Conservation (phyloP, 192 early-diverging fungal species). For the Backusella morwellensis region DNA sequence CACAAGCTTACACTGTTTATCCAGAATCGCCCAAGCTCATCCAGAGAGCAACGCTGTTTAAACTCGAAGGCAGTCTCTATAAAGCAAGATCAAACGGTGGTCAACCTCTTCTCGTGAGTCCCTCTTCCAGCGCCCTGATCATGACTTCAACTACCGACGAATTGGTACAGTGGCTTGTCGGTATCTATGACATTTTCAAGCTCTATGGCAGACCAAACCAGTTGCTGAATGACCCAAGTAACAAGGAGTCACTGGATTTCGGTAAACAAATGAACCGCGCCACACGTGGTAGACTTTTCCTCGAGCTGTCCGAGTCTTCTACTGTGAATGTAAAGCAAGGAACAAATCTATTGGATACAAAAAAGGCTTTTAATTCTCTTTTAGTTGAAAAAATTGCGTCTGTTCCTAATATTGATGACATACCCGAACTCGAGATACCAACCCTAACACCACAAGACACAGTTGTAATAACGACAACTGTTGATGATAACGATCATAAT, state of each 20-base stretch:
- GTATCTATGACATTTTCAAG: conserved; percentile 40
- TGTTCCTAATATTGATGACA: not conserved
- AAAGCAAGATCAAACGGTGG: conserved; percentile 7
- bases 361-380: not conserved
- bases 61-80: conserved; percentile 42
- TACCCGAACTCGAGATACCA: not conserved
- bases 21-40: conserved; percentile 44
- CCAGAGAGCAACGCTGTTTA: conserved; percentile 33
- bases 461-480: not conserved
- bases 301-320: conserved; percentile 10
- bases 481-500: not conserved
- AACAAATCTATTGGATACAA: conserved; percentile 6
- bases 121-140: conserved; percentile 19
- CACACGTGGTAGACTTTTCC: conserved; percentile 12
- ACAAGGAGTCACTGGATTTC: conserved; percentile 18
- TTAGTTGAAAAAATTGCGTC: not conserved
- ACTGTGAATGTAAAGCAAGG: conserved; percentile 1
- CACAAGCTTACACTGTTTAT: conserved; percentile 54
- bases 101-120: not conserved
- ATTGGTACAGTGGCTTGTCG: conserved; percentile 42
- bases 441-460: not conserved
- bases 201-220: conserved; percentile 43
- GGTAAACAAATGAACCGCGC: conserved; percentile 1
- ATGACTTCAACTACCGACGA: conserved; percentile 36
- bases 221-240: conserved; percentile 18